Percentiles rank a stretch among this genome's conserved stretches.
phyloP scores from a whole-genome alignment of 2,329 filamentous ascomycete species.

The Xylariaceae sp. region DNA sequence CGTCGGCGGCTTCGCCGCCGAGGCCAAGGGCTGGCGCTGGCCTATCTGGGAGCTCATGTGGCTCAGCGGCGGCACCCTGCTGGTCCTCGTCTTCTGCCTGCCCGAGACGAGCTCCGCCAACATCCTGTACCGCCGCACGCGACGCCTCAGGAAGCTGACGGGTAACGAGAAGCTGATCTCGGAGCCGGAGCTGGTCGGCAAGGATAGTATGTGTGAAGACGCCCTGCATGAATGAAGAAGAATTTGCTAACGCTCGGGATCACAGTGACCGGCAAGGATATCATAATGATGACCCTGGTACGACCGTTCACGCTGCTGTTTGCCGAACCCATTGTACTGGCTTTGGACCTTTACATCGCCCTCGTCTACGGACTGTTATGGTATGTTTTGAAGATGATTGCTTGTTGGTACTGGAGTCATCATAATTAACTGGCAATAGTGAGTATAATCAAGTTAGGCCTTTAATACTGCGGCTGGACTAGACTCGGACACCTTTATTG shows the following conservation, averaged over 20 bases:
- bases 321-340: constrained; percentile 45
- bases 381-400: too few relatives aligned
- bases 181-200: constrained; percentile 45
- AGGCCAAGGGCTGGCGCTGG: constrained; percentile 39
- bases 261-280: constrained; percentile 35
- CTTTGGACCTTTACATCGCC: constrained; percentile 40
- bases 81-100: constrained; percentile 41
- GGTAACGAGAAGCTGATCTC: constrained; percentile 35
- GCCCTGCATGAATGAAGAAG: too few relatives aligned
- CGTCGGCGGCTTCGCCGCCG: constrained; percentile 37
- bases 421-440: too few relatives aligned
- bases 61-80: constrained; percentile 28
- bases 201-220: too few relatives aligned
- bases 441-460: too few relatives aligned
- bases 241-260: too few relatives aligned
- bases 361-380: constrained; percentile 42
- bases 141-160: constrained; percentile 34
- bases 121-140: constrained; percentile 46
- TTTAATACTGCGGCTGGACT: too few relatives aligned
- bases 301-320: constrained; percentile 24
- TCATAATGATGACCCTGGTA: constrained; percentile 38
- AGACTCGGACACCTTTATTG: too few relatives aligned
- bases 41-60: constrained; percentile 43
- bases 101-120: constrained; percentile 47
- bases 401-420: too few relatives aligned